A percentile compares a stretch with the other conserved stretches of the same genome.
These are phyloP conservation scores for Lathyrus aphaca DNA, from an alignment of 306 rosid genomes.

Conservation along the genomic window DNA sequence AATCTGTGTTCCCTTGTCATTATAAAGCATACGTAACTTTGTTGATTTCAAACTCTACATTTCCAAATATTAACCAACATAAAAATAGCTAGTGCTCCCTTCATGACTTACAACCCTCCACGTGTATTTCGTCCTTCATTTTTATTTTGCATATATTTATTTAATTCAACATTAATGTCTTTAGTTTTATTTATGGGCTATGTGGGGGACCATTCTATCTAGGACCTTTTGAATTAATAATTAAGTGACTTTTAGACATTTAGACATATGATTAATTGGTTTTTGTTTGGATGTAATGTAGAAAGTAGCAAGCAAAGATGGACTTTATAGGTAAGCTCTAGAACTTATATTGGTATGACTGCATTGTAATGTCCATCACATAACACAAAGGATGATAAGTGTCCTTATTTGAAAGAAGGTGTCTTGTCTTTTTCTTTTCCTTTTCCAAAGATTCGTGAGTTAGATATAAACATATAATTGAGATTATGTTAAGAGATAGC, in stretches of 20 bases:
- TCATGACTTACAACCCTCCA: slow-evolving; percentile 35
- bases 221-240: slow-evolving; percentile 12
- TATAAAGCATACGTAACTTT: slow-evolving; percentile 59
- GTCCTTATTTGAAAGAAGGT: slow-evolving; percentile 5
- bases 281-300: neutral
- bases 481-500: slow-evolving; percentile 7
- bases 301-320: neutral
- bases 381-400: neutral
- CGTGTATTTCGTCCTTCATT: slow-evolving; percentile 2
- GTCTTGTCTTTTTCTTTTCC: neutral
- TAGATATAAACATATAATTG: slow-evolving; percentile 41
- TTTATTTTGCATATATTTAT: slow-evolving; percentile 31
- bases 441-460: slow-evolving; percentile 3
- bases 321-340: slow-evolving; percentile 26
- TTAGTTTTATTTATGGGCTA: neutral
- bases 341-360: slow-evolving; percentile 14
- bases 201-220: slow-evolving; percentile 47
- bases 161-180: slow-evolving; percentile 15
- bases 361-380: slow-evolving; percentile 38
- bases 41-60: slow-evolving; percentile 76
- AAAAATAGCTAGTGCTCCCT: slow-evolving; percentile 34
- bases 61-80: slow-evolving; percentile 22
- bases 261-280: slow-evolving; percentile 1
- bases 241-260: slow-evolving; percentile 43
- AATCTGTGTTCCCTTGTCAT: slow-evolving; percentile 57